These are phyloP conservation scores for Syncephalastrum sp. DNA, from an alignment of 371 early-diverging fungal genomes.

Conservation along the genomic window DNA sequence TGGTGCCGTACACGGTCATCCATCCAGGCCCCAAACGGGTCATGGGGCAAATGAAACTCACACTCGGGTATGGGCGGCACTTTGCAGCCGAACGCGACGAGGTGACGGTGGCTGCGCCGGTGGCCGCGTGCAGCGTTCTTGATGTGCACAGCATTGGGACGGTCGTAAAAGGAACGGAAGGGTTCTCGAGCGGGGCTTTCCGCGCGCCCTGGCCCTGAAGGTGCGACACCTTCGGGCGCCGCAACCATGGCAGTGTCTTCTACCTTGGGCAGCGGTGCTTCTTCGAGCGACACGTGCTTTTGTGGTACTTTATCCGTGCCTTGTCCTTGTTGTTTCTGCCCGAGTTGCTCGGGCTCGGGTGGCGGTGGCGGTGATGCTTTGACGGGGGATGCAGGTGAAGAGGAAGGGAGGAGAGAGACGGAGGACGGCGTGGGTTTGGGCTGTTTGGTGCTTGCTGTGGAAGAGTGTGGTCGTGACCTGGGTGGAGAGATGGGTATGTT, in stretches of 20 bases:
- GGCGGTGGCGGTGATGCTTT: slow-evolving; percentile 18
- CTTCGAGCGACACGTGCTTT: neutral
- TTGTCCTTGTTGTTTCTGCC: neutral
- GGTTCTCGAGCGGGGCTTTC: too few species aligned
- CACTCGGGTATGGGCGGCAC: slow-evolving; percentile 38
- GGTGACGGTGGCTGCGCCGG: slow-evolving; percentile 17
- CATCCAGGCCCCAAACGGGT: slow-evolving; percentile 28
- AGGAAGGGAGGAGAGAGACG: neutral
- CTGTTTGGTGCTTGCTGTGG: neutral
- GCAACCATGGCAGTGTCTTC: too few species aligned
- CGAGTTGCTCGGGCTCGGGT: slow-evolving; percentile 11
- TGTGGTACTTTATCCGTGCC: slow-evolving; percentile 7
- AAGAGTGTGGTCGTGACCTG: neutral
- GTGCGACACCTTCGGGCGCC: too few species aligned
- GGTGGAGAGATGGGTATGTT: neutral
- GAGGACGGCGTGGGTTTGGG: neutral
- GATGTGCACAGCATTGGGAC: too few species aligned
- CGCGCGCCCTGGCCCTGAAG: too few species aligned
- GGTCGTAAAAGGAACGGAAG: too few species aligned
- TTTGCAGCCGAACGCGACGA: slow-evolving; percentile 53
- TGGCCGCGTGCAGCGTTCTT: too few species aligned
- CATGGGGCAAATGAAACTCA: slow-evolving; percentile 47
- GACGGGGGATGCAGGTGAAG: neutral
- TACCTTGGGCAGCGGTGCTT: too few species aligned
- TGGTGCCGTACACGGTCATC: slow-evolving; percentile 8